These are phyloP conservation scores for Podaxis sp. DNA, from an alignment of 768 basidiomycete species.

Conservation along the genomic window DNA sequence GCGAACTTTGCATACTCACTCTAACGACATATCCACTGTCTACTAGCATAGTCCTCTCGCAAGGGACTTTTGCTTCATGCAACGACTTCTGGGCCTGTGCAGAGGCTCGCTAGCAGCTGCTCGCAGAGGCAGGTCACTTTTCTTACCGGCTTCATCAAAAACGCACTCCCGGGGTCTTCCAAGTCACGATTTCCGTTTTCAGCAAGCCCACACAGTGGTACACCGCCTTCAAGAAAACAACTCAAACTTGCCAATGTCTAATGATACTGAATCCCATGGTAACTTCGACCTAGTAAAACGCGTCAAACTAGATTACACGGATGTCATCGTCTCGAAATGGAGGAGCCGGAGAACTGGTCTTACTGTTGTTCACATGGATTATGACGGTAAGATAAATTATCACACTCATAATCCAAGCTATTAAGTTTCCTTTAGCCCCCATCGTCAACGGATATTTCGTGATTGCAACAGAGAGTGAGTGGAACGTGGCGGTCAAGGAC, in stretches of 20 bases:
- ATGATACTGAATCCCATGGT: conserved; percentile 46
- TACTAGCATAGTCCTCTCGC: neutral
- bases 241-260: conserved; percentile 25
- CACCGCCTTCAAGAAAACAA: conserved; percentile 13
- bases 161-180: conserved; percentile 10
- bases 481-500: neutral
- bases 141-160: conserved; percentile 16
- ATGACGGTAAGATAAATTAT: conserved; percentile 60
- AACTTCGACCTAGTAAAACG: conserved; percentile 84
- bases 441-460: conserved; percentile 91
- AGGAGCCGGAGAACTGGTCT: conserved; percentile 84
- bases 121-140: conserved; percentile 17
- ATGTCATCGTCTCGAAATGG: conserved; percentile 86
- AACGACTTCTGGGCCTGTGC: conserved; percentile 28
- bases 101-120: conserved; percentile 20
- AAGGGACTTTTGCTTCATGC: conserved; percentile 28
- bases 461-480: conserved; percentile 82
- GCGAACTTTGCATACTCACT: neutral
- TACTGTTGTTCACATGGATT: conserved; percentile 86
- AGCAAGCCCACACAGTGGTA: conserved; percentile 24
- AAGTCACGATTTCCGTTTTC: conserved; percentile 27
- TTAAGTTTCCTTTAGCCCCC: conserved; percentile 52
- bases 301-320: conserved; percentile 75
- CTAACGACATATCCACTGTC: neutral
- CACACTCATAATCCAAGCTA: conserved; percentile 9